Base-by-base conservation (phyloP, 2,329 filamentous ascomycete genomes). In the Keithomyces neogunnii region DNA sequence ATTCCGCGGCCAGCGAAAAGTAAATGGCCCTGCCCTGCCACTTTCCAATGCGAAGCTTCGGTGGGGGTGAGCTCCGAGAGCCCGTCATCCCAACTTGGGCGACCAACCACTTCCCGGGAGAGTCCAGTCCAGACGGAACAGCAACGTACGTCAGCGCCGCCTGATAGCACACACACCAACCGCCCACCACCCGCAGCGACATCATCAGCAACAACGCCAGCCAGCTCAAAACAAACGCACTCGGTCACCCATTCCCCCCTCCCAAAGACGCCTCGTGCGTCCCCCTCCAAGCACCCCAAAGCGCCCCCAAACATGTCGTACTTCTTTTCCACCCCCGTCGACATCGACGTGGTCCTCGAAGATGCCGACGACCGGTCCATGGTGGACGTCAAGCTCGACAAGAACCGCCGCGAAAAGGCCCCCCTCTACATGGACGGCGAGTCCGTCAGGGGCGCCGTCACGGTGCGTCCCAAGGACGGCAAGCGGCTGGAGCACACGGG, bases 361-460 rank as follows among this genome's bases (percentile, higher is more conserved):
- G 89, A 96, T 73, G 84, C 85, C 69, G 93, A 97, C 73, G 89
- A 96, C 63, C 86, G 93, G 64, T 84, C 89, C 62, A 95, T 93
- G 73, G 90, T 99, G 58, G 93, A 99, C 67, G 89, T 96, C 73
- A 96, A 96, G 80, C 86, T 96, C 60, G 93, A 97, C 74, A 97
- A 97, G 84, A 95, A 91, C 75, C 84, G 92, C 61, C 87, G 91
- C 65, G 93, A 99, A 72, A 96, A 96, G 75, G 91, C 91, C 47
- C 93, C 93, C 53, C 78, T 99, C 56, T 99, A 96, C 70, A 91
- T 96, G 78, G 93, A 99, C 67, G 93, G 95, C 61, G 93, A 99
- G 76, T 96, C 91, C 42, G 92, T 99, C 65, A 96, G 95, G 76
- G 93, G 92, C 63, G 87, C 87, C 48, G 91, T 99, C 55, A 99